A percentile compares a stretch with the other conserved stretches of the same genome.
Evolutionary conservation across 371 early-diverging fungal species (phyloP).

Genomic region (Nematocida ausubeli): DNA sequence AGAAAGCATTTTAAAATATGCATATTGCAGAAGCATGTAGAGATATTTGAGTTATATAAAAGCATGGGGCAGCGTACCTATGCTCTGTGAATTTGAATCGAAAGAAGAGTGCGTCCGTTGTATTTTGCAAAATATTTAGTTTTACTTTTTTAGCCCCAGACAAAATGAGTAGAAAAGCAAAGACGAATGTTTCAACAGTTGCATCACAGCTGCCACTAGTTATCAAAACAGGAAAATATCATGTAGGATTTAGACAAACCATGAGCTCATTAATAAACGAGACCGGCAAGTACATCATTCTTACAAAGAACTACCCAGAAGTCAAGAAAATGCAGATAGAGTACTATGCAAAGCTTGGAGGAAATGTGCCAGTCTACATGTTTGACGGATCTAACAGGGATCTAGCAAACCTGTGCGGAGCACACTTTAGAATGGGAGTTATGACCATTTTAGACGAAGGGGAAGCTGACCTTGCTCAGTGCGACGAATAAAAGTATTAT

Average conservation of each 20-base stretch:
- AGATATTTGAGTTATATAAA: too few relatives aligned
- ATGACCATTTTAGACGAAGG: slow-evolving; percentile 68
- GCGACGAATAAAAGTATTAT: slow-evolving; percentile 32
- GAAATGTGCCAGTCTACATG: slow-evolving; percentile 65
- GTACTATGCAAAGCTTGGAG: slow-evolving; percentile 67
- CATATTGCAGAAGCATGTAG: too few relatives aligned
- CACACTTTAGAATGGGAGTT: slow-evolving; percentile 65
- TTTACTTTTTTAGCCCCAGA: slow-evolving; percentile 25
- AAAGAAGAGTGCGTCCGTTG: too few relatives aligned
- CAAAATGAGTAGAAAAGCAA: slow-evolving; percentile 54
- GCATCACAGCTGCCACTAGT: slow-evolving; percentile 67
- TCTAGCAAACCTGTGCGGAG: slow-evolving; percentile 60
- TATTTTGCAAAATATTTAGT: slow-evolving; percentile 5
- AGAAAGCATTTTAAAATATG: too few relatives aligned
- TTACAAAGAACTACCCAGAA: slow-evolving; percentile 66
- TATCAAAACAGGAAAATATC: slow-evolving; percentile 68
- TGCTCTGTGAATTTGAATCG: too few relatives aligned
- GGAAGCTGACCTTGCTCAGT: slow-evolving; percentile 65
- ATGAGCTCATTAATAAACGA: slow-evolving; percentile 61
- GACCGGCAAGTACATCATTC: slow-evolving; percentile 63
- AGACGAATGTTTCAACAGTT: slow-evolving; percentile 38
- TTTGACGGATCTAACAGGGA: slow-evolving; percentile 68
- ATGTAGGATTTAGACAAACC: slow-evolving; percentile 66
- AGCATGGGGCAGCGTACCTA: too few relatives aligned
- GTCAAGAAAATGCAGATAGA: slow-evolving; percentile 64